These are phyloP conservation scores for Lupinus albus DNA, from an alignment of 306 rosid genomes.

Conservation along the genomic window DNA sequence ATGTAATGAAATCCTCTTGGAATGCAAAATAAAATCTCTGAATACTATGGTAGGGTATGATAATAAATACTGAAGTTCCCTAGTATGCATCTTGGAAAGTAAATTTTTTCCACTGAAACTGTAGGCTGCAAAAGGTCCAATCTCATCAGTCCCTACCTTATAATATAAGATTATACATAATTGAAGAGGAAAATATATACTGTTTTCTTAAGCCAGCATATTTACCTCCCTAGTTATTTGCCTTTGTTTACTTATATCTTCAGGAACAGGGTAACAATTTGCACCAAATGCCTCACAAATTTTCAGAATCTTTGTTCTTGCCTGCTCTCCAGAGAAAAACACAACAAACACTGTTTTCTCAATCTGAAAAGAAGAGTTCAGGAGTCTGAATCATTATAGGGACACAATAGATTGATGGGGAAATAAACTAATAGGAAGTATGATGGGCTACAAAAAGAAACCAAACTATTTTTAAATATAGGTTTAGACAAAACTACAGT, in stretches of 20 bases:
- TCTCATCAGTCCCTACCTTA: not conserved
- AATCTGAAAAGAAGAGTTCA: conserved; percentile 55
- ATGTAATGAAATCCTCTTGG: conserved; percentile 12
- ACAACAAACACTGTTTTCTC: conserved; percentile 85
- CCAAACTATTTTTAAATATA: not conserved
- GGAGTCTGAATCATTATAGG: conserved; percentile 10
- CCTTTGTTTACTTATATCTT: conserved; percentile 76
- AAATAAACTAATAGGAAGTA: conserved; percentile 17
- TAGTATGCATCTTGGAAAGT: not conserved
- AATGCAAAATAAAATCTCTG: conserved; percentile 14
- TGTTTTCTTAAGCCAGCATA: conserved; percentile 37
- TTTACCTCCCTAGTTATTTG: conserved; percentile 83
- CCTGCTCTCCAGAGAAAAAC: conserved; percentile 89
- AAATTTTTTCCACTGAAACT: conserved; percentile 12
- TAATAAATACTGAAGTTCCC: conserved; percentile 13
- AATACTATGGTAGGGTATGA: not conserved
- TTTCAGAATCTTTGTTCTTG: conserved; percentile 78
- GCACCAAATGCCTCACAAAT: conserved; percentile 94
- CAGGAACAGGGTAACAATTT: conserved; percentile 87
- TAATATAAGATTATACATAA: not conserved
- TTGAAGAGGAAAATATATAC: not conserved
- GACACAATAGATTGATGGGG: conserved; percentile 1
- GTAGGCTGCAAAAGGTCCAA: conserved; percentile 3
- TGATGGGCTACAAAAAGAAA: conserved; percentile 11
- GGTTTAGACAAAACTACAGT: conserved; percentile 14